Evolutionary conservation across 345 rosid genomes (phyloP).

Genomic region (Moringa oleifera): DNA sequence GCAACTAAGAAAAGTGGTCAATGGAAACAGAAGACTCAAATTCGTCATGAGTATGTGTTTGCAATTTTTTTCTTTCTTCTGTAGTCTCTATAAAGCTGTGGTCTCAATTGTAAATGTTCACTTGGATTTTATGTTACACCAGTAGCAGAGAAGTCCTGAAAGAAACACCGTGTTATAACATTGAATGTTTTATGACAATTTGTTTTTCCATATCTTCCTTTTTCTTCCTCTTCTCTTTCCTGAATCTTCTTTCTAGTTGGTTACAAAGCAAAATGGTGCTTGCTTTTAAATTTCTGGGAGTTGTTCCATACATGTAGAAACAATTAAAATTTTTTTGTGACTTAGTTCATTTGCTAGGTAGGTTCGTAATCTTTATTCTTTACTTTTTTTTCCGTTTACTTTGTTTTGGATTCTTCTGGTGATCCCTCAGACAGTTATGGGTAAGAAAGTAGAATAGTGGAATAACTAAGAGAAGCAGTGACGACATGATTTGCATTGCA

Average conservation of each 20-base stretch:
- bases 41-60: constrained; percentile 74
- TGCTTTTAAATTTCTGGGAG: background rate
- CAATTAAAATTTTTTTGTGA: no score
- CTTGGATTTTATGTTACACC: background rate
- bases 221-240: background rate
- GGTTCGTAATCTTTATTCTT: background rate
- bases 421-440: background rate
- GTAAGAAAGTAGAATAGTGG: background rate
- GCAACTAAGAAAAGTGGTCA: constrained; percentile 43
- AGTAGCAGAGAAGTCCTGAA: background rate
- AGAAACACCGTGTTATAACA: background rate
- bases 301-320: background rate
- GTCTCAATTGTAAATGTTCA: background rate
- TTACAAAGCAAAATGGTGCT: no score
- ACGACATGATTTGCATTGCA: background rate
- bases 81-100: background rate
- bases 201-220: background rate
- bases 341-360: background rate
- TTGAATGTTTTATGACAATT: no score
- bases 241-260: no score
- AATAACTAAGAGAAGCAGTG: background rate
- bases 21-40: constrained; percentile 57
- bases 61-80: constrained; percentile 9
- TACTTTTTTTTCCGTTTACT: background rate
- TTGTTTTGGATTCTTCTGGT: background rate